Conservation (phyloP, 1,284 basidiomycete species). For the Trichosporon sp. region DNA sequence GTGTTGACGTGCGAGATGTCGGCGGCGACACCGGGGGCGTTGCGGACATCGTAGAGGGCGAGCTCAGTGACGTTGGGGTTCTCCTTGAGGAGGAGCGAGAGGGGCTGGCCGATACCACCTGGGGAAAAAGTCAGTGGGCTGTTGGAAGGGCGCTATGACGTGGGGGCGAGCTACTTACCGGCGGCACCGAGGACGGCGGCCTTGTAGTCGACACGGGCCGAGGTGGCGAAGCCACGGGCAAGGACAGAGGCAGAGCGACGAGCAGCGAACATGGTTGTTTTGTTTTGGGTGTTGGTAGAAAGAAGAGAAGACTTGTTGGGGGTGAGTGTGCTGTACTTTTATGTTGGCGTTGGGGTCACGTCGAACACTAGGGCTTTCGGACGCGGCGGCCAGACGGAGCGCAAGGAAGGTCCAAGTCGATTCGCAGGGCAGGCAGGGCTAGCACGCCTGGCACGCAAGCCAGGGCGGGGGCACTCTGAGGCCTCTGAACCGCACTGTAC, state of each 20-base stretch:
- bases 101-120: constrained; percentile 75
- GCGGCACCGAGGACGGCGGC: constrained; percentile 58
- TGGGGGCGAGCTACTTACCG: constrained; percentile 28
- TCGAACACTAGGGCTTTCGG: constrained; percentile 1
- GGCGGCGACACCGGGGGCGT: constrained; percentile 92
- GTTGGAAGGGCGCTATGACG: not conserved
- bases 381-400: constrained; percentile 5
- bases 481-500: not conserved
- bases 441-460: too few species aligned
- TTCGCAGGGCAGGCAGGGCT: not conserved
- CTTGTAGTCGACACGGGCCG: constrained; percentile 52
- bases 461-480: not conserved
- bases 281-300: constrained; percentile 25
- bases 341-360: constrained; percentile 10
- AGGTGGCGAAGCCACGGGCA: constrained; percentile 54
- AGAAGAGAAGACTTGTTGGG: constrained; percentile 11
- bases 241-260: constrained; percentile 41
- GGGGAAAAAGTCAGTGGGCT: constrained; percentile 20
- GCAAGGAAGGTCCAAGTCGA: not conserved
- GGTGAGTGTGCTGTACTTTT: constrained; percentile 9
- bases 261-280: constrained; percentile 46
- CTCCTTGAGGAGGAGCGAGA: constrained; percentile 84
- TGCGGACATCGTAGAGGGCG: constrained; percentile 92
- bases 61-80: constrained; percentile 82
- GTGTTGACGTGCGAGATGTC: constrained; percentile 86